Evolutionary conservation across 345 rosid species (phyloP), one percentile per base, ranked within the genome.

Genomic region (Eucalyptus cloeziana): DNA sequence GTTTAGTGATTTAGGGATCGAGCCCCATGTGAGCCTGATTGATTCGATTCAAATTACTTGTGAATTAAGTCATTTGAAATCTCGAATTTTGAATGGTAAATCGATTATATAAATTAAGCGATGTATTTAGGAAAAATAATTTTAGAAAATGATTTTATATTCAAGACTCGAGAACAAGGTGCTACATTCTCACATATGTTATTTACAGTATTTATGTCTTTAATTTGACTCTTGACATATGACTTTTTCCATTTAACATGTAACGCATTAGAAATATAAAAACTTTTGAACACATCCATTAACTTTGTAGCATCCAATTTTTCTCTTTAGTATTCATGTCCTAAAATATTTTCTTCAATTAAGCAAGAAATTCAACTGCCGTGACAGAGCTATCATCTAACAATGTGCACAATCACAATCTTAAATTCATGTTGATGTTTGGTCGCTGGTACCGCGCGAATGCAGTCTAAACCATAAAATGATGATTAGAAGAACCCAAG

Each of bases 361-460:
- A 21, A 76, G 15, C 5, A 22, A 76, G 45, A 76, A 76, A 37
- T 19, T 19, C 25, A 37, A 0, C 4, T 0, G 2, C 1, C 0
- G 7, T 3, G 1, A 37, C 0, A 11, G 8, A 37, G 83, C 0
- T 76, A 76, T 76, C 27, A 11, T 76, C 83, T 37, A 0, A 19
- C 4, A 3, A 1, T 3, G 11, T 67, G 79, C 22, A 67, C 22
- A 0, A 67, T 31, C 43, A 67, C 27, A 21, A 71, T 19, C 22
- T 71, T 24, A 71, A 71, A 7, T 19, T 19, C 8, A 37, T 1
- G 14, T 37, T 5, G 2, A 21, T 76, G 44, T 69, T 31, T 69
- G 80, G 43, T 69, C 6, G 24, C 0, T 69, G 5, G 44, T 8
- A 37, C 0, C 13, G 13, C 0, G 7, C 6, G 3, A 69, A 17